Evolutionary conservation across 495 filamentous ascomycete genomes (phyloP).

Genomic region (Pyronema domesticum): DNA sequence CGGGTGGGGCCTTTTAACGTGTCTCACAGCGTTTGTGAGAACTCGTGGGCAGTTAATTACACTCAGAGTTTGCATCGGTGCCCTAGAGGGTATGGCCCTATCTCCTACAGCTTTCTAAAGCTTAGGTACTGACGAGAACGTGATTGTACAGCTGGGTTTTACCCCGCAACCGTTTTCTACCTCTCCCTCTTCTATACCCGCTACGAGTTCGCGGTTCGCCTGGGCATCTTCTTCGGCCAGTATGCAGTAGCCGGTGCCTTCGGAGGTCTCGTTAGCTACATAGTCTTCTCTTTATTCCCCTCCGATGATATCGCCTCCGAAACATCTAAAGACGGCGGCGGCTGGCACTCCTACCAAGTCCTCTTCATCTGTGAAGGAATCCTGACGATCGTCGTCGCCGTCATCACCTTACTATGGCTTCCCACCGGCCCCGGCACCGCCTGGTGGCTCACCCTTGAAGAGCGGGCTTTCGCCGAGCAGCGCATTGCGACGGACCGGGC

Average conservation of each 20-base stretch:
- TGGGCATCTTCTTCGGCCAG: constrained; percentile 39
- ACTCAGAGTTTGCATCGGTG: constrained; percentile 30
- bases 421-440: constrained; percentile 33
- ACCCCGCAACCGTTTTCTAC: constrained; percentile 36
- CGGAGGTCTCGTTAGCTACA: constrained; percentile 32
- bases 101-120: constrained; percentile 7
- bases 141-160: constrained; percentile 33
- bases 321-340: constrained; percentile 16
- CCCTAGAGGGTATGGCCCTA: constrained; percentile 19
- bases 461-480: constrained; percentile 31
- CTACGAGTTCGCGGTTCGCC: constrained; percentile 35
- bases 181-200: constrained; percentile 38
- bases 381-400: constrained; percentile 32
- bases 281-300: constrained; percentile 23
- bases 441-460: constrained; percentile 35
- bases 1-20: constrained; percentile 36
- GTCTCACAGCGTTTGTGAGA: constrained; percentile 26
- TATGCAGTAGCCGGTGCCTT: constrained; percentile 41
- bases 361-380: constrained; percentile 40
- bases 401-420: constrained; percentile 34
- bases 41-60: constrained; percentile 27
- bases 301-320: constrained; percentile 7
- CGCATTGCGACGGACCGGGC: constrained; percentile 23
- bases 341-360: constrained; percentile 35
- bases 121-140: constrained; percentile 17